Percentiles rank a stretch among this genome's conserved stretches.
phyloP scores from a whole-genome alignment of 73 alveolate species.

The Tetrahymena elliotti region DNA sequence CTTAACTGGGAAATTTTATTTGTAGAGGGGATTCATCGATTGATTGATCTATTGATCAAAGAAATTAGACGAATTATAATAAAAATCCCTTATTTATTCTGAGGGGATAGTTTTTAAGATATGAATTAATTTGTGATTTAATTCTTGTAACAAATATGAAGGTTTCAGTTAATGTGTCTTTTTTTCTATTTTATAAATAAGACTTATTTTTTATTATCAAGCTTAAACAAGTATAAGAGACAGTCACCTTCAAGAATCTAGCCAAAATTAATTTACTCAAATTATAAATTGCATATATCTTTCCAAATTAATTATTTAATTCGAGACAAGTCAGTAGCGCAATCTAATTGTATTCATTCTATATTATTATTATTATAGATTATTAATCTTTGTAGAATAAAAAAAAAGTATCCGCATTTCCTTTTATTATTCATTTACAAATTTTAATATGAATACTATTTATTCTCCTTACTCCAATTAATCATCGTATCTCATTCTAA shows the following conservation, averaged over 20 bases:
- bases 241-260: neutral
- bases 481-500: neutral
- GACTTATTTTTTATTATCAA: neutral
- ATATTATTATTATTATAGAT: too few relatives aligned
- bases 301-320: neutral
- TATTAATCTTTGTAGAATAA: neutral
- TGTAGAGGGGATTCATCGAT: too few relatives aligned
- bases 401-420: too few relatives aligned
- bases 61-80: neutral
- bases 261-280: neutral
- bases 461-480: neutral
- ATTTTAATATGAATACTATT: neutral
- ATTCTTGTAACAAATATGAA: neutral
- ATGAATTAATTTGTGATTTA: too few relatives aligned
- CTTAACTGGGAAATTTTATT: neutral
- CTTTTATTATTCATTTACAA: neutral
- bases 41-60: neutral
- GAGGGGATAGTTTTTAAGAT: too few relatives aligned
- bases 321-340: neutral
- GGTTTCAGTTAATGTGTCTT: too few relatives aligned
- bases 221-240: neutral
- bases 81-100: neutral
- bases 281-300: neutral
- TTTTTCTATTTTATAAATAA: neutral
- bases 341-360: neutral